These are phyloP conservation scores for Mimosa pudica DNA, from an alignment of 306 rosid genomes.

Conservation along the genomic window DNA sequence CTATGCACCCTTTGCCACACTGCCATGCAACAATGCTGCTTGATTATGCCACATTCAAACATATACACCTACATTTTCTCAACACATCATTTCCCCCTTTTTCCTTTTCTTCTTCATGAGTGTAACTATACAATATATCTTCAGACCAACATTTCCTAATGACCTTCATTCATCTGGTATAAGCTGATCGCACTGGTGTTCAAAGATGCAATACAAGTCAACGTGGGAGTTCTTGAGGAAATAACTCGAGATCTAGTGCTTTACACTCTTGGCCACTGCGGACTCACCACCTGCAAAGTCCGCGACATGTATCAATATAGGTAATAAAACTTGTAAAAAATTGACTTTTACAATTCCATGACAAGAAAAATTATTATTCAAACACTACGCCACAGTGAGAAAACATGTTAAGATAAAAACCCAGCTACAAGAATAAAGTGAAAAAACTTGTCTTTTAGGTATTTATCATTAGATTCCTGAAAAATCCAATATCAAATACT, in stretches of 20 bases:
- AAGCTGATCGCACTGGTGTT: background rate
- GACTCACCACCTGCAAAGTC: slow-evolving; percentile 85
- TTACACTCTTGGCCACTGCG: slow-evolving; percentile 90
- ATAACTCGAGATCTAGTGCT: background rate
- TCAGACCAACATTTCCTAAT: background rate
- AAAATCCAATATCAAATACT: background rate
- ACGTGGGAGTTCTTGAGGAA: slow-evolving; percentile 9
- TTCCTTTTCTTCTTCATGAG: background rate
- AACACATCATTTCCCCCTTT: background rate
- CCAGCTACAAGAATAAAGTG: background rate
- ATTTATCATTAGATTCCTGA: background rate
- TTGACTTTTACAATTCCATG: background rate
- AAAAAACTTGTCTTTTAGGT: background rate
- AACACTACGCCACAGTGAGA: background rate
- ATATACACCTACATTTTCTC: background rate
- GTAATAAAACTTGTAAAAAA: background rate
- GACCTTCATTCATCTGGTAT: background rate
- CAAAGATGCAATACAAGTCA: slow-evolving; percentile 18
- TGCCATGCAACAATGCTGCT: slow-evolving; percentile 2
- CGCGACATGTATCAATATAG: background rate
- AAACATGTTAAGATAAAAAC: background rate
- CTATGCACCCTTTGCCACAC: background rate
- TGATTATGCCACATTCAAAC: slow-evolving; percentile 7
- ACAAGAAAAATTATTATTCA: background rate
- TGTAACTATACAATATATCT: background rate